Evolutionary conservation across 805 yeast species (phyloP).

Genomic region (Ogataea salicorniae): DNA sequence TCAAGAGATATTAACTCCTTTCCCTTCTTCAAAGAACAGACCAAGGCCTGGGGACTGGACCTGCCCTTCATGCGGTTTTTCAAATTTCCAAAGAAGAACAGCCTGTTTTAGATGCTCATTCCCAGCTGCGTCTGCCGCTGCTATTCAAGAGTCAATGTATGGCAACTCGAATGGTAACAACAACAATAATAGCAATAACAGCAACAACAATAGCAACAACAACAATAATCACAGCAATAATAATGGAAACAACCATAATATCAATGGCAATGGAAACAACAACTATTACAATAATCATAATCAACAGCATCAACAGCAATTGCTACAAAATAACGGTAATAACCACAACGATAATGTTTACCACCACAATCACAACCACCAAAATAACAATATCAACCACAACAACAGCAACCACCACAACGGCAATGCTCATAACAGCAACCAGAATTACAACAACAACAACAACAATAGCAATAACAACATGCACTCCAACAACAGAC

Average conservation of each 20-base stretch:
- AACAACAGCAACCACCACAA: constrained; percentile 8
- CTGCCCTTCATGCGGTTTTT: constrained; percentile 94
- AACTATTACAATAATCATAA: constrained; percentile 12
- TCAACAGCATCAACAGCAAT: constrained; percentile 12
- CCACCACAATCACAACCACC: constrained; percentile 12
- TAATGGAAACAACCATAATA: constrained; percentile 10
- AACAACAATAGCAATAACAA: constrained; percentile 8
- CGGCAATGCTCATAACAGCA: constrained; percentile 12
- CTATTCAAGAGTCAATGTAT: constrained; percentile 60
- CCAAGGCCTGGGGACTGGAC: constrained; percentile 98
- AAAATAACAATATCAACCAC: constrained; percentile 13
- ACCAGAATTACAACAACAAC: constrained; percentile 15
- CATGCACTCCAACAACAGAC: constrained; percentile 11
- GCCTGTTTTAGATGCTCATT: constrained; percentile 92
- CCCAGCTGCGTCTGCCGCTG: constrained; percentile 71
- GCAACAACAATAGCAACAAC: constrained; percentile 15
- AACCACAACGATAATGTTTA: constrained; percentile 3
- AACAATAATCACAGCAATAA: constrained; percentile 6
- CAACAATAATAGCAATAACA: constrained; percentile 11
- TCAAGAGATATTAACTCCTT: constrained; percentile 73
- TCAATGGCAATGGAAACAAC: constrained; percentile 12
- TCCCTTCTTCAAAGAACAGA: constrained; percentile 77
- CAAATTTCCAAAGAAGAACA: constrained; percentile 89
- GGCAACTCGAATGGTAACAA: constrained; percentile 12
- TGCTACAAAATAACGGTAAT: constrained; percentile 15